phyloP scores from a whole-genome alignment of 2,329 filamentous ascomycete species.

The Talaromyces sp. region DNA sequence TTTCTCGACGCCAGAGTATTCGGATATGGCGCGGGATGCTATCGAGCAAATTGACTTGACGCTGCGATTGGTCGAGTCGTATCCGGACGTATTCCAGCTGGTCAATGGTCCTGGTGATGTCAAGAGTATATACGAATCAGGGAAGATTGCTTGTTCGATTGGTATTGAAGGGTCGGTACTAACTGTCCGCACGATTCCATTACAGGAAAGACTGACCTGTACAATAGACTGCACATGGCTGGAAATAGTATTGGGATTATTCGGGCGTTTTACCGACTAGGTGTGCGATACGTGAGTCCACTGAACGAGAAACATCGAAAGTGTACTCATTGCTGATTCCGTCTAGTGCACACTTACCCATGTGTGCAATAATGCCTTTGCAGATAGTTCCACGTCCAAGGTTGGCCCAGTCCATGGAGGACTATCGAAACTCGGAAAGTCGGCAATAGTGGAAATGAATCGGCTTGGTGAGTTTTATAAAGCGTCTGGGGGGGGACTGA shows the following conservation, averaged over 20 bases:
- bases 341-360: neutral
- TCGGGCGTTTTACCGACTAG: neutral
- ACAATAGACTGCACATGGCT: neutral
- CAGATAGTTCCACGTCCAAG: neutral
- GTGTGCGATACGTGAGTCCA: neutral
- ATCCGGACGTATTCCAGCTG: neutral
- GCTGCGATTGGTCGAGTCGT: slow-evolving; percentile 1
- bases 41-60: slow-evolving; percentile 2
- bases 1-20: neutral
- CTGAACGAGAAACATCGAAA: no score
- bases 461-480: neutral
- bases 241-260: neutral
- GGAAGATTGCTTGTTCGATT: no score
- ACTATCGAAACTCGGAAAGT: neutral
- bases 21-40: slow-evolving; percentile 2
- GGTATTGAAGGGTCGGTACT: no score
- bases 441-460: neutral
- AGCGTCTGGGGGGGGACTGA: no score
- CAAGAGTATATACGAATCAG: no score
- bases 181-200: no score
- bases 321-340: no score
- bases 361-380: neutral
- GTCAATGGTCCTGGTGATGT: no score
- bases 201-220: no score
- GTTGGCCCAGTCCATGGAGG: neutral